Evolutionary conservation across 1,284 basidiomycete species (phyloP), one percentile per base, ranked within the genome.

Genomic region (Ganoderma lucidum): DNA sequence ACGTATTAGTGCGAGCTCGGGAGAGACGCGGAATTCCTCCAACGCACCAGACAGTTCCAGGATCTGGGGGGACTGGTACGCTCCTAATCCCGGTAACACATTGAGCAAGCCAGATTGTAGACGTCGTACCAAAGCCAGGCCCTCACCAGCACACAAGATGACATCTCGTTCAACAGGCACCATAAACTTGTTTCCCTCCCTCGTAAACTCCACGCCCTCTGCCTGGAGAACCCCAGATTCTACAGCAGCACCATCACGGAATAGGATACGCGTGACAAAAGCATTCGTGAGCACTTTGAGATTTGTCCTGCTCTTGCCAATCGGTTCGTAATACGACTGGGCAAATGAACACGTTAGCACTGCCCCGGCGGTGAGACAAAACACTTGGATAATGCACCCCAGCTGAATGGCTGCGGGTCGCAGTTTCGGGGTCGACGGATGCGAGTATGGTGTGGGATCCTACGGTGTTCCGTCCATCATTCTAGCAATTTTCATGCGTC

Each of bases 201-300:
- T 66, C 10, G 67, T 35, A 62, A 80, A 78, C 51, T 78, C 77
- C 3, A 80, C 76, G 10, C 78, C 97, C 69, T 98, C 87, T 42
- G 98, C 70, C 6, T 30, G 23, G 9, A 71, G 42, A 1, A 67
- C 64, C 32, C 9, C 23, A 5, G 48, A n/a, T 2, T 51, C 48
- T 14, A 23, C 2, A 12, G 23, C 12, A 14, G 48, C 23, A 28
- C 48, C 41, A 3, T 15, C 10, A 6, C 62, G 48, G 39, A 71
- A 68, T 15, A 48, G 48, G 51, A 71, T 71, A 28, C 68, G 70
- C 17, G 68, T 61, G 8, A 71, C 74, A 6, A 23, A 28, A 9
- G 75, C 72, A 45, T 59, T 63, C 12, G 70, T 60, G n/a, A 75
- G 59, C 9, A 78, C 76, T 32, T 62, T 42, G 12, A 71, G 62